phyloP scores from a whole-genome alignment of 176 grass and related monocot genomes.

The Zoysia pacifica region DNA sequence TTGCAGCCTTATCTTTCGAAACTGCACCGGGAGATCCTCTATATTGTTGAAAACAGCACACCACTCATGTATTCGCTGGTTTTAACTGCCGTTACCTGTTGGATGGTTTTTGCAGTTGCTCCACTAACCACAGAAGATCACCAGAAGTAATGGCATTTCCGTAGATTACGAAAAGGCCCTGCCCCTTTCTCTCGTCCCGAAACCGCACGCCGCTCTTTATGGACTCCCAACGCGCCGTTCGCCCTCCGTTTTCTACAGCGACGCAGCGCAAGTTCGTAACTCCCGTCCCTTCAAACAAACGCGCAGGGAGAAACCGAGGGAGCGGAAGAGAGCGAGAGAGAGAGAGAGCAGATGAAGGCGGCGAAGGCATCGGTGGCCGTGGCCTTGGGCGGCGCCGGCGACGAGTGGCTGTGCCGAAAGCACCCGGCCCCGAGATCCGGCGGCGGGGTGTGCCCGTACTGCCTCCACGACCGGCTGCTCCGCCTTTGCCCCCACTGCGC shows the following conservation, averaged over 20 bases:
- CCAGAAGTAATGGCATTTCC: background rate
- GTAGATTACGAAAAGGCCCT: constrained; percentile 6
- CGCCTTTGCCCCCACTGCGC: constrained; percentile 81
- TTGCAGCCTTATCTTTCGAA: constrained; percentile 44
- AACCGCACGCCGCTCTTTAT: constrained; percentile 41
- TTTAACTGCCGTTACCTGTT: too few species aligned
- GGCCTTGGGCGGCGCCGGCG: background rate
- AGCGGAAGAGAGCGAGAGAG: too few species aligned
- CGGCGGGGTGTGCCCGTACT: constrained; percentile 70
- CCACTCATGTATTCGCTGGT: background rate
- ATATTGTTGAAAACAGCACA: background rate
- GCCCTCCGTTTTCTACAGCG: constrained; percentile 11
- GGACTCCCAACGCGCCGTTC: background rate
- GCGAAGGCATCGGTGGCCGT: constrained; percentile 44
- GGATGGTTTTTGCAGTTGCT: too few species aligned
- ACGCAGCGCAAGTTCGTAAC: constrained; percentile 24
- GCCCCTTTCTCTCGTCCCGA: background rate
- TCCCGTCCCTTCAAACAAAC: background rate
- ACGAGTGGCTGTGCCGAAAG: constrained; percentile 61
- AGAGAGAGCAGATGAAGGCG: constrained; percentile 33
- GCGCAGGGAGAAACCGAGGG: background rate
- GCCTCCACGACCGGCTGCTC: constrained; percentile 74
- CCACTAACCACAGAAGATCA: too few species aligned
- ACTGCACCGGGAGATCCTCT: constrained; percentile 31
- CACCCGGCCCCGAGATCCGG: constrained; percentile 53